Evolutionary conservation across 257 asterid species (phyloP).

Genomic region (Nicotiana attenuata): DNA sequence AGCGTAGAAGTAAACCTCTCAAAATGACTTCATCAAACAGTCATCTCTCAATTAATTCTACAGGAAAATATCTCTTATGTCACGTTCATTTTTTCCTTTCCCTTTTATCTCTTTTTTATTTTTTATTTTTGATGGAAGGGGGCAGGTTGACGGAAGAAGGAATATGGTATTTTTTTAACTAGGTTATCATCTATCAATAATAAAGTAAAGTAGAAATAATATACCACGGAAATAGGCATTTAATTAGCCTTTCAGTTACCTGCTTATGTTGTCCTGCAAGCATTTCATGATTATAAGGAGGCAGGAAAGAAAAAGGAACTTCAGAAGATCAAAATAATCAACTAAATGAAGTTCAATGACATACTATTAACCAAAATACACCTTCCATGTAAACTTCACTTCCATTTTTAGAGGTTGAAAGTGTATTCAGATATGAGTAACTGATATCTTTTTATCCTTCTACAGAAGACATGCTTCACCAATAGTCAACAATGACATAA

Average conservation of each 20-base stretch:
- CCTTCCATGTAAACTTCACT: neutral
- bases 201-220: neutral
- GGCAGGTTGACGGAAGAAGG: neutral
- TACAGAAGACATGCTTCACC: neutral
- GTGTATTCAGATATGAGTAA: neutral
- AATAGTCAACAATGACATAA: neutral
- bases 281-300: neutral
- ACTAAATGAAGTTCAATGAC: neutral
- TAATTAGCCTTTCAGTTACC: neutral
- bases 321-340: neutral
- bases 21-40: neutral
- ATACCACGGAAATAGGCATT: neutral
- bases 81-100: neutral
- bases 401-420: neutral
- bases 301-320: neutral
- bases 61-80: neutral
- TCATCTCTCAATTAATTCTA: neutral
- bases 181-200: conserved; percentile 3
- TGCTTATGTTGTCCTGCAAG: neutral
- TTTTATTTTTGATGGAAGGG: neutral
- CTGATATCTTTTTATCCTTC: neutral
- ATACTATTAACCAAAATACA: neutral
- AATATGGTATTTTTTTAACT: neutral
- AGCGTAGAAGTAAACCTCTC: neutral
- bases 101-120: neutral